These are phyloP conservation scores for Neonectria magnoliae DNA, from an alignment of 2,329 filamentous ascomycete genomes.

Conservation along the genomic window DNA sequence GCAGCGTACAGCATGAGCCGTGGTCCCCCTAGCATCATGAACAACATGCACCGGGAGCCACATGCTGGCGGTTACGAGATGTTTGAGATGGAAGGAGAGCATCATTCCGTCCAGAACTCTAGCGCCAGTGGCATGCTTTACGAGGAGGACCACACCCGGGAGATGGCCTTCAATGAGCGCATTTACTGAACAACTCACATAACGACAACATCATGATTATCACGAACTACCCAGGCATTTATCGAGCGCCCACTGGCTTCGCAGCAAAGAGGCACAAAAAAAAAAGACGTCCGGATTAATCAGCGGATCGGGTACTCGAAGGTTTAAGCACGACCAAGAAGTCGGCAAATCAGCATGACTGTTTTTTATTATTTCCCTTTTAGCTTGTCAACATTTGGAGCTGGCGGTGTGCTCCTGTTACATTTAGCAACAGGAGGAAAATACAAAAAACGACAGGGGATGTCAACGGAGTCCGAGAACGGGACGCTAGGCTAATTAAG, in stretches of 20 bases:
- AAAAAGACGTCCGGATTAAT: conserved; percentile 15
- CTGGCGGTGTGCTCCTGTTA: conserved; percentile 20
- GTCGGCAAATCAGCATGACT: conserved; percentile 36
- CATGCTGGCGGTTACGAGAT: conserved; percentile 53
- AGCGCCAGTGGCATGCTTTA: conserved; percentile 51
- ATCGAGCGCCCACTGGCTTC: neutral
- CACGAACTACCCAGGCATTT: neutral
- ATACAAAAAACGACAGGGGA: conserved; percentile 26
- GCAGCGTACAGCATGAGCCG: conserved; percentile 48
- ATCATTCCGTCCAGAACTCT: conserved; percentile 35
- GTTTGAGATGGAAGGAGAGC: conserved; percentile 57
- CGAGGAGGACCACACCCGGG: conserved; percentile 55
- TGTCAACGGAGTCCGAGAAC: conserved; percentile 34
- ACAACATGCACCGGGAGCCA: conserved; percentile 45
- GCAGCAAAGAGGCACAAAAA: conserved; percentile 11
- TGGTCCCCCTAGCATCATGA: conserved; percentile 39
- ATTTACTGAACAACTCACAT: conserved; percentile 50
- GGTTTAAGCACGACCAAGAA: conserved; percentile 33
- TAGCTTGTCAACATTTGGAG: conserved; percentile 5
- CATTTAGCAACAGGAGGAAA: conserved; percentile 24
- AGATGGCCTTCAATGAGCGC: conserved; percentile 56
- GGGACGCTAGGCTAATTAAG: conserved; percentile 9
- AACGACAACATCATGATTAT: conserved; percentile 28
- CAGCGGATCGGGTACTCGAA: conserved; percentile 17
- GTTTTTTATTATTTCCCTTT: neutral